Evolutionary conservation across 2,329 filamentous ascomycete genomes (phyloP).

Genomic region (Diaporthe eres): DNA sequence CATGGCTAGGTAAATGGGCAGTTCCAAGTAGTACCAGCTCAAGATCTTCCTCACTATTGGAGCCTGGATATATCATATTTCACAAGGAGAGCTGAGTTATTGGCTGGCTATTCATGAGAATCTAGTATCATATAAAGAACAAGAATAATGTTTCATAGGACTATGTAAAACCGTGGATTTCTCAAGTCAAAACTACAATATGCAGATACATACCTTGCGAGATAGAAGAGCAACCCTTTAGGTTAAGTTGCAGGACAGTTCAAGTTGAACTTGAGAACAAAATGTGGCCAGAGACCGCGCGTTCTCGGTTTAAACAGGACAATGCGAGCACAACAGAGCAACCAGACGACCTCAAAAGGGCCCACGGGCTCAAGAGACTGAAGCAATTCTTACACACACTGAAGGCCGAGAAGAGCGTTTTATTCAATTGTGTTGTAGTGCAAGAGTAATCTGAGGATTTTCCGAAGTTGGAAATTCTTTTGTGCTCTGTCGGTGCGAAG

Average conservation of each 20-base stretch:
- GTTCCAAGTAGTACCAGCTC: neutral
- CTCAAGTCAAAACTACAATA: neutral
- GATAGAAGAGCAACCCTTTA: neutral
- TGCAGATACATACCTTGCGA: neutral
- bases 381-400: neutral
- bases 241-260: neutral
- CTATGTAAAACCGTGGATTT: neutral
- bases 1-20: neutral
- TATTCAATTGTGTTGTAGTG: neutral
- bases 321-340: too few species aligned
- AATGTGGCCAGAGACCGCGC: neutral
- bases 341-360: neutral
- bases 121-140: neutral
- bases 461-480: neutral
- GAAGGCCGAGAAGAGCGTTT: neutral
- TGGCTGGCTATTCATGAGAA: neutral
- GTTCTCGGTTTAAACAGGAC: neutral
- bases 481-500: neutral
- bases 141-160: neutral
- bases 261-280: too few species aligned
- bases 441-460: neutral
- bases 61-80: neutral
- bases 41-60: neutral
- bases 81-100: neutral
- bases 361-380: neutral